phyloP scores from a whole-genome alignment of 768 basidiomycete species.

The Hericium rajendrae region DNA sequence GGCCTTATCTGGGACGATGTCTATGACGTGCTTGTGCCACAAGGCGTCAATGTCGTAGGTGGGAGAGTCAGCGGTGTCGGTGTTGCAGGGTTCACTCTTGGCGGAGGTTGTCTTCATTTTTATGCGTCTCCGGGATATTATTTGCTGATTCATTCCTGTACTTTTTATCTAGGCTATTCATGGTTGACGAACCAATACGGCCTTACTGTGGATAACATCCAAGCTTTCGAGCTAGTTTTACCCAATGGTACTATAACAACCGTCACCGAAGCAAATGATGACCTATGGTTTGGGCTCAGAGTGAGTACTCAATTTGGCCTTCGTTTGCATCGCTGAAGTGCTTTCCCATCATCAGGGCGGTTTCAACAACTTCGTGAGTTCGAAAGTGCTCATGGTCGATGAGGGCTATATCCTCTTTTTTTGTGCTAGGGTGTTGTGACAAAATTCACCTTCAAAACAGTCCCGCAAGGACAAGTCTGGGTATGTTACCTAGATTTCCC shows the following conservation, averaged over 20 bases:
- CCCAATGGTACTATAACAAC: constrained; percentile 17
- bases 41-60: constrained; percentile 12
- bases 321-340: no score
- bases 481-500: background rate
- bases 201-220: constrained; percentile 24
- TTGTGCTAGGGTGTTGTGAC: background rate
- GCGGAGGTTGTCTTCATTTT: constrained; percentile 8
- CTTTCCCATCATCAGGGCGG: background rate
- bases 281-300: background rate
- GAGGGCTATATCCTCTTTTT: background rate
- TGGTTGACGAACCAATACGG: constrained; percentile 23
- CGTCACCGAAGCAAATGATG: background rate
- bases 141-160: no score
- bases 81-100: constrained; percentile 12
- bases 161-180: constrained; percentile 20
- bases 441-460: background rate
- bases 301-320: no score
- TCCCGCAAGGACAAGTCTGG: background rate
- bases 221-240: constrained; percentile 17
- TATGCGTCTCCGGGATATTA: background rate
- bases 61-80: constrained; percentile 15
- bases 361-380: constrained; percentile 1
- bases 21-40: constrained; percentile 8
- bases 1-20: constrained; percentile 8
- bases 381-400: background rate